Evolutionary conservation across 495 filamentous ascomycete genomes (phyloP).

Genomic region (Aspergillus cavernicola): DNA sequence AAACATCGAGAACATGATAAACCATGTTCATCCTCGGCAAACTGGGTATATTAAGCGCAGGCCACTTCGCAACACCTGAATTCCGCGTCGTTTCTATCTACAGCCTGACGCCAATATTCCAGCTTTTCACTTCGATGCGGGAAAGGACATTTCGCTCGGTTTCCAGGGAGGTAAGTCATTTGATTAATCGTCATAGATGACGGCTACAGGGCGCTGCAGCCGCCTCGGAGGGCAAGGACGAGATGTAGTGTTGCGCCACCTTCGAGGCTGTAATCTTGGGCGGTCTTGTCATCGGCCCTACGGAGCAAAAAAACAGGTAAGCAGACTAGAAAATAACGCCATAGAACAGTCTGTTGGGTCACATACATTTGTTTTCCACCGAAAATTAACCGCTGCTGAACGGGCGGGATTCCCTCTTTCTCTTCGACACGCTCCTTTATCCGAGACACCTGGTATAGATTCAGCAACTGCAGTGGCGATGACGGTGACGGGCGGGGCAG

Average conservation of each 20-base stretch:
- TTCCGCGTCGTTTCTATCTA: not conserved
- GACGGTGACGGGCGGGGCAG: no score
- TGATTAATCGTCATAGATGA: not conserved
- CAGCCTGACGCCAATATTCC: not conserved
- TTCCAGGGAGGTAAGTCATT: not conserved
- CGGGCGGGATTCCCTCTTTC: slow-evolving; percentile 96
- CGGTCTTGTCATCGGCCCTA: slow-evolving; percentile 90
- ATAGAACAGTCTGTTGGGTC: not conserved
- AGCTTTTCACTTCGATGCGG: not conserved
- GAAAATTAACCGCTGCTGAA: slow-evolving; percentile 93
- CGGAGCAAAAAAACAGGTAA: slow-evolving; percentile 8
- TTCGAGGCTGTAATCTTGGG: slow-evolving; percentile 80
- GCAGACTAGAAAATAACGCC: not conserved
- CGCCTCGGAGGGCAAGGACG: slow-evolving; percentile 88
- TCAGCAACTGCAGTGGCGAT: not conserved
- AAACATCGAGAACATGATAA: not conserved
- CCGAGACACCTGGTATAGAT: slow-evolving; percentile 64
- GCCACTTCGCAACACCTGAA: not conserved
- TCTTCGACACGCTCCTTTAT: slow-evolving; percentile 99
- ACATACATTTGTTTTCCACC: slow-evolving; percentile 96
- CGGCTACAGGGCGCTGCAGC: slow-evolving; percentile 29
- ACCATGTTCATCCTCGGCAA: not conserved
- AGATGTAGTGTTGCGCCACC: slow-evolving; percentile 92
- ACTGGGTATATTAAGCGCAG: slow-evolving; percentile 5
- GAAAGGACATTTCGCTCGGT: not conserved